Base-by-base conservation (phyloP, 192 early-diverging fungal genomes). In the Entomortierella lignicola region DNA sequence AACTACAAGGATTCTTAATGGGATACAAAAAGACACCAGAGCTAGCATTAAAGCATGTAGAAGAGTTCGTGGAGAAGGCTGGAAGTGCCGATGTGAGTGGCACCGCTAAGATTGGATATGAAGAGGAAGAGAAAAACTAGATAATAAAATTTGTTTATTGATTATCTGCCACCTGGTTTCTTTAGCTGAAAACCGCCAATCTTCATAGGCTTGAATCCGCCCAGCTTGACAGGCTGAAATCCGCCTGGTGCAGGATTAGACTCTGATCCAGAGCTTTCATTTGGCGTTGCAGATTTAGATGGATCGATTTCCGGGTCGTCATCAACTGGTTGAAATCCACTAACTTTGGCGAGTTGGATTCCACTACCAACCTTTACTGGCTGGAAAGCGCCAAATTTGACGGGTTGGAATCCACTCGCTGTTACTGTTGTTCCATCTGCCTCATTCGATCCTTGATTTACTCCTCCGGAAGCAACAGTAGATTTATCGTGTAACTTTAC, bases 1-100 rank as follows among this genome's bases (percentile, higher is more conserved):
- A 85, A 21, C 56, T 87, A 4, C 86, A 87, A 57, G 86, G 84
- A 7, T 87, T 85, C 41, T 55, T 87, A 13, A 87, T 87, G 86
- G 73, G 80, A 6, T 75, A 85, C 68, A 87, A 87, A 58, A 77
- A 77, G 55, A 51, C 70, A 0, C 86, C 86, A 8, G 58, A 75
- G 39, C 34, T 81, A 32, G 84, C 84, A 25, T 66, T 85, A 11
- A 23, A 74, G 21, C 56, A 79, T 32, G 80, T 72, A 26, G 25
- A 60, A 0, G 71, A 67, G 31, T 86, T 83, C 81, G 68, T 86
- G 6, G 42, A 41, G 30, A 67, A 62, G 23, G 75, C 75, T 15
- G 75, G 75, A 66, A 70, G 62, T 60, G 62, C 68, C 6, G 75
- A 79, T 30, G 75, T 79, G 23, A 79, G 67, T 23, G 75, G 75